These are phyloP conservation scores for Petrea volubilis DNA, from an alignment of 257 asterid species.

Conservation along the genomic window DNA sequence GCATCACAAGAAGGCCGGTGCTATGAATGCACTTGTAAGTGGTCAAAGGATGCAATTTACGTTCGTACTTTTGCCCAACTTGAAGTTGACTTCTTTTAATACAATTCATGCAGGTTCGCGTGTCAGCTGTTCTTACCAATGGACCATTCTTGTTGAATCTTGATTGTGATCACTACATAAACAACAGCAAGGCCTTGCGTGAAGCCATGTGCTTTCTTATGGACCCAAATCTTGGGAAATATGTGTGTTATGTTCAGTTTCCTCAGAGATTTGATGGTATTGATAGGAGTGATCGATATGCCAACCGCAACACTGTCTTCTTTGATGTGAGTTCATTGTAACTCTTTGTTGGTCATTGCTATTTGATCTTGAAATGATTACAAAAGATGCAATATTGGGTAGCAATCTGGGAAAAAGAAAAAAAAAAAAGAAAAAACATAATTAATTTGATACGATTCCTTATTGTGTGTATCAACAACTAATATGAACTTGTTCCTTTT, in stretches of 20 bases:
- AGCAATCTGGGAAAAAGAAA: neutral
- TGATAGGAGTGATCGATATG: conserved; percentile 91
- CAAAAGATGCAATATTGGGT: conserved; percentile 3
- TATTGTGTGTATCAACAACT: conserved; percentile 15
- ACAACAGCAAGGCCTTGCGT: conserved; percentile 97
- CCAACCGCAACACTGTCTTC: conserved; percentile 95
- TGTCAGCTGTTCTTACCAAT: conserved; percentile 95
- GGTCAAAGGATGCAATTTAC: conserved; percentile 9
- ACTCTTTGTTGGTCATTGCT: neutral
- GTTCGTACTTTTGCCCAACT: conserved; percentile 2
- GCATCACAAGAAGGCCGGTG: conserved; percentile 99
- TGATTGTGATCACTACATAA: conserved; percentile 97
- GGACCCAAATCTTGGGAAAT: conserved; percentile 98
- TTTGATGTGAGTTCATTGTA: conserved; percentile 73
- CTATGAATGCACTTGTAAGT: conserved; percentile 97
- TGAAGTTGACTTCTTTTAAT: conserved; percentile 20
- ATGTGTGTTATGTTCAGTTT: conserved; percentile 94
- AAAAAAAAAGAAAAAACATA: neutral
- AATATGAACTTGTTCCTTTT: conserved; percentile 15
- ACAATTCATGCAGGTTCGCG: conserved; percentile 77
- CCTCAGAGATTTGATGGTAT: conserved; percentile 99
- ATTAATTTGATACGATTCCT: conserved; percentile 7
- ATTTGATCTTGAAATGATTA: neutral
- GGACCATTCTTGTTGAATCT: conserved; percentile 98
- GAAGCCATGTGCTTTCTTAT: conserved; percentile 96